These are phyloP conservation scores for Pythium dissotocum DNA, from an alignment of 352 stramenopile genomes.

Conservation along the genomic window DNA sequence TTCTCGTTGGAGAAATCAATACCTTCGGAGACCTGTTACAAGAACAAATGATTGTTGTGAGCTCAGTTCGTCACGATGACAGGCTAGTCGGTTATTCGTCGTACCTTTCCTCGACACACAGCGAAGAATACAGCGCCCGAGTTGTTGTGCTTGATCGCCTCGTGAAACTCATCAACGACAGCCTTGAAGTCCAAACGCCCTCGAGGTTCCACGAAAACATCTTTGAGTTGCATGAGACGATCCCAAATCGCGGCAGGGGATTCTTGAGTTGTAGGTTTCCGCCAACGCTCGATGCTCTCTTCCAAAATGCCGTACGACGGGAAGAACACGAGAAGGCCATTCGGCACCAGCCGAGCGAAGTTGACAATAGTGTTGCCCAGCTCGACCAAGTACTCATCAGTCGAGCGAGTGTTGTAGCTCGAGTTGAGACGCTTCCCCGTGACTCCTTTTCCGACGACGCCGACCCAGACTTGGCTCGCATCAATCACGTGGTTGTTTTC, in stretches of 20 bases:
- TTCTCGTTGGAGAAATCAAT: conserved; percentile 99
- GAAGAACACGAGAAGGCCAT: conserved; percentile 99
- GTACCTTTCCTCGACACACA: conserved; percentile 97
- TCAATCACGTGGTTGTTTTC: conserved; percentile 99
- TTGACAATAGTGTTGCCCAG: conserved; percentile 96
- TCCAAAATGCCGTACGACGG: conserved; percentile 98
- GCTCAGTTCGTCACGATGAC: too few relatives aligned
- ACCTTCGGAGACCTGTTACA: conserved; percentile 93
- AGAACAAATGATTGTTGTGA: neutral
- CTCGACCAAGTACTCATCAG: conserved; percentile 93
- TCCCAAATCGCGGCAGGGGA: conserved; percentile 74
- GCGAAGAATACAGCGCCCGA: conserved; percentile 96
- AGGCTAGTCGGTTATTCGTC: neutral
- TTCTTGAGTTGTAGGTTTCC: conserved; percentile 39
- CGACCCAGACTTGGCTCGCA: conserved; percentile 83
- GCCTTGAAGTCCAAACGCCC: conserved; percentile 73
- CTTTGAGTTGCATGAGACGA: conserved; percentile 72
- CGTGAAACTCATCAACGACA: conserved; percentile 81
- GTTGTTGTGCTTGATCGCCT: conserved; percentile 64
- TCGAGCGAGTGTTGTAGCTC: conserved; percentile 94
- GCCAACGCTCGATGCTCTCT: conserved; percentile 79
- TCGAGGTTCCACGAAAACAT: conserved; percentile 78
- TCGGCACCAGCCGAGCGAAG: conserved; percentile 93
- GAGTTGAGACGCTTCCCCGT: conserved; percentile 93
- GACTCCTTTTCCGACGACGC: conserved; percentile 93